phyloP scores from a whole-genome alignment of 2,329 filamentous ascomycete genomes.

The Aspergillus persii region DNA sequence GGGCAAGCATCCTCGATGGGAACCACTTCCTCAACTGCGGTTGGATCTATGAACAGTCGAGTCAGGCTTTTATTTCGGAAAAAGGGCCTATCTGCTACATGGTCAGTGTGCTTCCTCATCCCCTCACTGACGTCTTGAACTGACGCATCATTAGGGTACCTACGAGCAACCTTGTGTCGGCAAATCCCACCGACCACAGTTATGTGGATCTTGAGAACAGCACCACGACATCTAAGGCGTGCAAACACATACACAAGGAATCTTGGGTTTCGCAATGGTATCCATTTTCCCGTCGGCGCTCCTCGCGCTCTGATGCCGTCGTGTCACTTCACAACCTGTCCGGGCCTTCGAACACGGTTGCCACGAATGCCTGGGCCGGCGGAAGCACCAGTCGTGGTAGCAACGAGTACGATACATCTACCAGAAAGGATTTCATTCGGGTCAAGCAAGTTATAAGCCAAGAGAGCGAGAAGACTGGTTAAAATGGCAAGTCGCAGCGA shows the following conservation, averaged over 20 bases:
- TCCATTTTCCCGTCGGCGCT: constrained; percentile 13
- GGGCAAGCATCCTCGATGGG: constrained; percentile 18
- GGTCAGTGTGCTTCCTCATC: constrained; percentile 11
- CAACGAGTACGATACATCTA: constrained; percentile 17
- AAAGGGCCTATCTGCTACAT: constrained; percentile 14
- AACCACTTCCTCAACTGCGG: constrained; percentile 9
- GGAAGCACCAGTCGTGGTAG: constrained; percentile 24
- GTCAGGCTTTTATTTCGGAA: constrained; percentile 27
- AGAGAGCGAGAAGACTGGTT: constrained; percentile 28
- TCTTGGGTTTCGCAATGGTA: constrained; percentile 14
- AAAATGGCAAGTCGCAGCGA: neutral
- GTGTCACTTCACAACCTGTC: constrained; percentile 19
- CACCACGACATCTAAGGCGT: neutral
- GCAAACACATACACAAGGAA: neutral
- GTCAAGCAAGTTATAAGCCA: constrained; percentile 36
- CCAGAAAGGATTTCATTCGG: constrained; percentile 25
- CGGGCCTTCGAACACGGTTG: constrained; percentile 23
- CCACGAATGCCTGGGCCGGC: constrained; percentile 34
- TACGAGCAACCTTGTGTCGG: constrained; percentile 5
- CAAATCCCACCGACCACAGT: neutral
- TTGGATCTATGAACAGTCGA: constrained; percentile 27
- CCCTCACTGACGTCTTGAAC: neutral
- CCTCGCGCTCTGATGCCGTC: constrained; percentile 8
- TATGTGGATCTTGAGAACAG: constrained; percentile 25
- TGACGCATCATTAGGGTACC: constrained; percentile 9